Percentiles rank a stretch among this genome's conserved stretches.
phyloP scores from a whole-genome alignment of 179 eudicot genomes.

The Beta corolliflora region DNA sequence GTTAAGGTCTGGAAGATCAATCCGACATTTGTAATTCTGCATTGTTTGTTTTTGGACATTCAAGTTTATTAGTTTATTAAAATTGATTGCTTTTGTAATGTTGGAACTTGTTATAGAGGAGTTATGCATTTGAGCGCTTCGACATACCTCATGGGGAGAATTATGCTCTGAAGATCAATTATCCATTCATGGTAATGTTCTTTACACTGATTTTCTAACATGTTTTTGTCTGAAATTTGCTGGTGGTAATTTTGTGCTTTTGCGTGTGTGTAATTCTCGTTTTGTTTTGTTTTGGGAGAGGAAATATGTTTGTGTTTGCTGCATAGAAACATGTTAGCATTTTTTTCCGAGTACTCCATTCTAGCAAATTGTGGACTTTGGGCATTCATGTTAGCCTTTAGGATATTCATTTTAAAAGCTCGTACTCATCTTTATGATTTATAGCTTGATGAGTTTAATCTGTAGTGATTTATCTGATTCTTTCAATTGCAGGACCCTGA shows the following conservation, averaged over 20 bases:
- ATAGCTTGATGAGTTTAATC: neutral
- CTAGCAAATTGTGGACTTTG: neutral
- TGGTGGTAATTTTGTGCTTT: neutral
- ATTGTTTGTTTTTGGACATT: too few relatives aligned
- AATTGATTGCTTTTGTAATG: constrained; percentile 2
- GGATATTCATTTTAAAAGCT: too few relatives aligned
- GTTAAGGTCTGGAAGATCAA: constrained; percentile 72
- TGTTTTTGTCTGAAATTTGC: neutral
- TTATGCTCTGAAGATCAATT: constrained; percentile 77
- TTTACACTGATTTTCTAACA: neutral
- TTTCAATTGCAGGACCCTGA: constrained; percentile 64
- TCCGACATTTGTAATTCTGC: neutral
- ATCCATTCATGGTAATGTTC: constrained; percentile 72
- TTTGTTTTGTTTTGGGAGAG: too few relatives aligned
- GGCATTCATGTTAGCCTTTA: too few relatives aligned
- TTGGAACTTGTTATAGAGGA: constrained; percentile 55
- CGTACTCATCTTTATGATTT: neutral
- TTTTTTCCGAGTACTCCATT: neutral
- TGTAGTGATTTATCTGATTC: neutral
- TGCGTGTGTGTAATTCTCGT: too few relatives aligned
- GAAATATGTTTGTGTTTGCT: too few relatives aligned
- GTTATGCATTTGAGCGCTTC: constrained; percentile 86
- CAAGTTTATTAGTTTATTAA: neutral
- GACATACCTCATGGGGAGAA: constrained; percentile 82
- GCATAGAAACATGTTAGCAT: too few relatives aligned